phyloP scores from a whole-genome alignment of 2,329 filamentous ascomycete species.

The Fusarium setosum region DNA sequence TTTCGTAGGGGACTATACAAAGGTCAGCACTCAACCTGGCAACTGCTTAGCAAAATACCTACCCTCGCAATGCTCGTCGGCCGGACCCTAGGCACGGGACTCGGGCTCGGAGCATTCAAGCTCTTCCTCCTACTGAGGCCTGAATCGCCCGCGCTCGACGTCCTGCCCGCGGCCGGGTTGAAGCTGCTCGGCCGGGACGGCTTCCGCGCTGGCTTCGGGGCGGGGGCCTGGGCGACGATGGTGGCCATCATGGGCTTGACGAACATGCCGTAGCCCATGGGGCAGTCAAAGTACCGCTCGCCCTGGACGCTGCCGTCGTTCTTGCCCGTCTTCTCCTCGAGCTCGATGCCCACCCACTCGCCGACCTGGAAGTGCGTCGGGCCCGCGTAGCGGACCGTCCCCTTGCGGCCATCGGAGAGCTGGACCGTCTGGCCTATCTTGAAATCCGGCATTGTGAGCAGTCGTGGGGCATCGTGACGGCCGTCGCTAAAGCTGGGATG shows the following conservation, averaged over 20 bases:
- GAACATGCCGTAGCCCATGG: slow-evolving; percentile 83
- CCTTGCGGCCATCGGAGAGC: slow-evolving; percentile 81
- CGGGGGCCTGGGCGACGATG: slow-evolving; percentile 63
- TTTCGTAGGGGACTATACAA: slow-evolving; percentile 75
- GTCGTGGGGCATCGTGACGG: slow-evolving; percentile 48
- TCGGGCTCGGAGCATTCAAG: slow-evolving; percentile 78
- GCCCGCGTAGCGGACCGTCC: slow-evolving; percentile 84
- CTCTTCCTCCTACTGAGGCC: slow-evolving; percentile 72
- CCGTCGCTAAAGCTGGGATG: slow-evolving; percentile 4
- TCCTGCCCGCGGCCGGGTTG: slow-evolving; percentile 51
- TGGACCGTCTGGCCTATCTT: slow-evolving; percentile 79
- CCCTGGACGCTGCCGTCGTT: slow-evolving; percentile 94
- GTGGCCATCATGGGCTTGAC: slow-evolving; percentile 78
- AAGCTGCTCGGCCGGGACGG: slow-evolving; percentile 63
- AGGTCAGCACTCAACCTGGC: slow-evolving; percentile 28
- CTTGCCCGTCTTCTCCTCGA: slow-evolving; percentile 85
- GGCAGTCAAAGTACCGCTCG: slow-evolving; percentile 89
- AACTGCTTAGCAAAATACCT: slow-evolving; percentile 42
- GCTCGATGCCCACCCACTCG: slow-evolving; percentile 90
- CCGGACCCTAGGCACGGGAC: slow-evolving; percentile 70
- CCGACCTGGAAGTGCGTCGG: slow-evolving; percentile 82
- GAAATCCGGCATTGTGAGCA: slow-evolving; percentile 62
- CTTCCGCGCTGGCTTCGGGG: slow-evolving; percentile 51
- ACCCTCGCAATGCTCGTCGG: slow-evolving; percentile 69
- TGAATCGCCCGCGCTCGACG: slow-evolving; percentile 61